Conservation (phyloP, 2,329 filamentous ascomycete genomes). For the Aspergillus clavatus region DNA sequence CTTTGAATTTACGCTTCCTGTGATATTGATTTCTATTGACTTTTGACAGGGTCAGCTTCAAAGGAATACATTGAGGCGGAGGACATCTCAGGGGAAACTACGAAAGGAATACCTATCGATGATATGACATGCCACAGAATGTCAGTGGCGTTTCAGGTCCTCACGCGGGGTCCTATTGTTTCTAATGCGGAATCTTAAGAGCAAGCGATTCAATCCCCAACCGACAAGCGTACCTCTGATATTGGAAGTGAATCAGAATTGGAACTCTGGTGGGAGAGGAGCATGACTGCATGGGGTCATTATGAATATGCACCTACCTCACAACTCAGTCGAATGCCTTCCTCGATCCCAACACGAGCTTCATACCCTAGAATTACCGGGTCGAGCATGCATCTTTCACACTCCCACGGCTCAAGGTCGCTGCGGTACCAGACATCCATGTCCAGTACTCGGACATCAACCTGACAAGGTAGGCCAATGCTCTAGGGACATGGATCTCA, state of each 20-base stretch:
- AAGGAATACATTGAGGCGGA: not conserved
- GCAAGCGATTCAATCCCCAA: conserved; percentile 22
- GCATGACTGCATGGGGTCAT: not conserved
- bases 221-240: conserved; percentile 31
- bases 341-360: conserved; percentile 47
- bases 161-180: conserved; percentile 2
- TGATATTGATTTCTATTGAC: not conserved
- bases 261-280: not conserved
- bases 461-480: conserved; percentile 47
- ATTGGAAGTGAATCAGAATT: conserved; percentile 3
- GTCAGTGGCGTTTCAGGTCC: conserved; percentile 3
- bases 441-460: conserved; percentile 44
- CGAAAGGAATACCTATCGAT: not conserved
- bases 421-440: conserved; percentile 44
- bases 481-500: conserved; percentile 45
- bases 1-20: not conserved
- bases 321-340: conserved; percentile 48
- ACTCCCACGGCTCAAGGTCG: conserved; percentile 50
- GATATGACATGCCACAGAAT: not conserved
- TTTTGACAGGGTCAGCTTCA: not conserved
- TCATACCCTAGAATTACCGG: conserved; percentile 54
- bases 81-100: not conserved
- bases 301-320: conserved; percentile 32
- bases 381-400: conserved; percentile 52
- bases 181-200: conserved; percentile 1